Conservation (phyloP, 805 yeast genomes). For the Saturnispora quitensis region DNA sequence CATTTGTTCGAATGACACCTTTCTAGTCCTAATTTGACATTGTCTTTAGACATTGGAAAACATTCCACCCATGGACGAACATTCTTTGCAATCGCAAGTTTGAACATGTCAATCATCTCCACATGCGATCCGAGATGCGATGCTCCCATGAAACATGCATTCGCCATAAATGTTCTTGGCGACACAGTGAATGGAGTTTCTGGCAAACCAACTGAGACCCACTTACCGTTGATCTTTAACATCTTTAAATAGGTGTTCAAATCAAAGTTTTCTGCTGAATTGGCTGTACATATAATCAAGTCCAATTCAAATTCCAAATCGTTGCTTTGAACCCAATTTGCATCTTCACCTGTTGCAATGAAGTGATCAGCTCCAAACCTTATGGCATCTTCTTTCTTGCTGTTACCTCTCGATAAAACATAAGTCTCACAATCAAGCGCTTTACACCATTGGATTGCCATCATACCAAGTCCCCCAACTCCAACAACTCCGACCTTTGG, state of each 20-base stretch:
- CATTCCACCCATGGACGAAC: constrained; percentile 58
- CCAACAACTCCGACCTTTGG: constrained; percentile 52
- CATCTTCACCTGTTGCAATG: constrained; percentile 38
- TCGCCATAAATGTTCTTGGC: constrained; percentile 33
- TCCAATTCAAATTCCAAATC: constrained; percentile 31
- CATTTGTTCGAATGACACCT: constrained; percentile 48
- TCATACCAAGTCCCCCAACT: constrained; percentile 61
- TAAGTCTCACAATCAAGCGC: constrained; percentile 57
- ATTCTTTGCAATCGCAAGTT: constrained; percentile 49
- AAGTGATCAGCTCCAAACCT: constrained; percentile 49
- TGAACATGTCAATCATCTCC: constrained; percentile 60
- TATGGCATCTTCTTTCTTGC: constrained; percentile 43
- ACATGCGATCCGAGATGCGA: constrained; percentile 53
- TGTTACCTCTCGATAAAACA: constrained; percentile 43
- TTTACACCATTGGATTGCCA: constrained; percentile 49
- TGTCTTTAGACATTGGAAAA: constrained; percentile 43
- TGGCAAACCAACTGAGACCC: constrained; percentile 64
- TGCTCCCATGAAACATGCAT: constrained; percentile 45
- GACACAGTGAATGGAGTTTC: constrained; percentile 34
- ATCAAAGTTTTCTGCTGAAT: constrained; percentile 41
- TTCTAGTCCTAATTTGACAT: constrained; percentile 46
- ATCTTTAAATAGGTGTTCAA: constrained; percentile 38
- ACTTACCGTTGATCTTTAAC: constrained; percentile 49
- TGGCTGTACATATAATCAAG: constrained; percentile 44
- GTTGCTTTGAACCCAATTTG: constrained; percentile 24